Conservation (phyloP, 2,329 filamentous ascomycete species). For the Pseudogymnoascus destructans region DNA sequence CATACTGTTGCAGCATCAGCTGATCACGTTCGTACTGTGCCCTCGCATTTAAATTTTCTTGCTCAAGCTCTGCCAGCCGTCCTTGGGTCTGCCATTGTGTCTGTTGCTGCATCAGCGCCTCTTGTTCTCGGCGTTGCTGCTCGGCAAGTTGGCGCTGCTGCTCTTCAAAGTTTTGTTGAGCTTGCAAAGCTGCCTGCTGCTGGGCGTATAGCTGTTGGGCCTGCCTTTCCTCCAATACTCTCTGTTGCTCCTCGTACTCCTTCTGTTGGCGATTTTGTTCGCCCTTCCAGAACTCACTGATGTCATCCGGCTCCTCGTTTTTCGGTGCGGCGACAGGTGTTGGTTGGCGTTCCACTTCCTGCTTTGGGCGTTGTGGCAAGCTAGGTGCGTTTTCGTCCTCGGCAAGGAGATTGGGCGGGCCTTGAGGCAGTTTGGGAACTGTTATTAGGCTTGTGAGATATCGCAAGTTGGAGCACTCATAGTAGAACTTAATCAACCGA, state of each 20-base stretch:
- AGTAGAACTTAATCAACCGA: slow-evolving; percentile 93
- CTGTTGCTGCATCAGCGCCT: slow-evolving; percentile 78
- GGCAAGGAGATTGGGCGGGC: slow-evolving; percentile 75
- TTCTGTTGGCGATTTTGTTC: slow-evolving; percentile 84
- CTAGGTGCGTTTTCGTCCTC: slow-evolving; percentile 77
- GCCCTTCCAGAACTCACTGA: slow-evolving; percentile 95
- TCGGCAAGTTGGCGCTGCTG: slow-evolving; percentile 80
- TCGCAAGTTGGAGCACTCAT: slow-evolving; percentile 94
- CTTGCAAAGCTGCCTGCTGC: slow-evolving; percentile 68
- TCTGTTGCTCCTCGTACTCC: slow-evolving; percentile 90
- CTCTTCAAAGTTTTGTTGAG: slow-evolving; percentile 91
- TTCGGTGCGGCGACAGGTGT: slow-evolving; percentile 59
- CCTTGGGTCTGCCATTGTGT: slow-evolving; percentile 90
- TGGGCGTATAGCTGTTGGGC: slow-evolving; percentile 70
- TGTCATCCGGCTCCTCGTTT: slow-evolving; percentile 77
- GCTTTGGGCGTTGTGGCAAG: slow-evolving; percentile 68
- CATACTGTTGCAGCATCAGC: slow-evolving; percentile 92
- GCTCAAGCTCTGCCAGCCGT: slow-evolving; percentile 86
- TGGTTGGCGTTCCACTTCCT: slow-evolving; percentile 54
- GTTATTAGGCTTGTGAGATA: slow-evolving; percentile 95
- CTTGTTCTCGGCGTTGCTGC: slow-evolving; percentile 81
- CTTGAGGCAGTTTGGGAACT: slow-evolving; percentile 87
- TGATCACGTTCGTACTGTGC: slow-evolving; percentile 97
- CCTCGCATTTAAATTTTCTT: slow-evolving; percentile 84
- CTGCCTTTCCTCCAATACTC: slow-evolving; percentile 74